Conservation (phyloP, 345 rosid species). For the Gossypium raimondii region DNA sequence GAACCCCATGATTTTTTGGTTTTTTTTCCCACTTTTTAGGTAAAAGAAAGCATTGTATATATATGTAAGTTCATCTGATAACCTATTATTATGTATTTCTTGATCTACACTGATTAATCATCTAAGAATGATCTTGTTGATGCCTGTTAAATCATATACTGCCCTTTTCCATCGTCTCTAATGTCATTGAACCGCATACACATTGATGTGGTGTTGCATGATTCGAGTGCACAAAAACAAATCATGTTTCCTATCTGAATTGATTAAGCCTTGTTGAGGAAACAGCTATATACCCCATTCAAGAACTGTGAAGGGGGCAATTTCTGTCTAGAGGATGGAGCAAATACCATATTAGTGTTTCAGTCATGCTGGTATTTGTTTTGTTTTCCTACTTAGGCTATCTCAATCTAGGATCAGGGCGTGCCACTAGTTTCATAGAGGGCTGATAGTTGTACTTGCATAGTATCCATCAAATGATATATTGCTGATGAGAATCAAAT, state of each 20-base stretch:
- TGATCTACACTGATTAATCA: neutral
- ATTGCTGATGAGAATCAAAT: too few species aligned
- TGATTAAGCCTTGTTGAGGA: neutral
- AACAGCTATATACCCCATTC: neutral
- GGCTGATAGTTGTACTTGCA: too few species aligned
- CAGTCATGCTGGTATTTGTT: too few species aligned
- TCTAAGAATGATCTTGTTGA: conserved; percentile 11
- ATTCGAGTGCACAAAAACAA: neutral
- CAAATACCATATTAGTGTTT: too few species aligned
- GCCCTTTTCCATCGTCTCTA: neutral
- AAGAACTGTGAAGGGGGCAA: too few species aligned
- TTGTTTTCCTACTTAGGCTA: too few species aligned
- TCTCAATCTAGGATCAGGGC: too few species aligned
- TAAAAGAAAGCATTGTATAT: conserved; percentile 33
- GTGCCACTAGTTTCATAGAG: too few species aligned
- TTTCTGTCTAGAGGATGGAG: too few species aligned
- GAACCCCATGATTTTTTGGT: neutral
- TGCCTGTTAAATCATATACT: neutral
- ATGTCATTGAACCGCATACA: too few species aligned
- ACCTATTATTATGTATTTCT: conserved; percentile 14
- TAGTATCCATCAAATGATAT: too few species aligned
- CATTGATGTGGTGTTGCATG: neutral
- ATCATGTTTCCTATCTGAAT: neutral
- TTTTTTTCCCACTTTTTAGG: conserved; percentile 7
- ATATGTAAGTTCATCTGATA: conserved; percentile 29